Percentiles rank a stretch among this genome's conserved stretches.
These are phyloP conservation scores for Potentilla sterilis DNA, from an alignment of 306 rosid genomes.

Conservation along the genomic window DNA sequence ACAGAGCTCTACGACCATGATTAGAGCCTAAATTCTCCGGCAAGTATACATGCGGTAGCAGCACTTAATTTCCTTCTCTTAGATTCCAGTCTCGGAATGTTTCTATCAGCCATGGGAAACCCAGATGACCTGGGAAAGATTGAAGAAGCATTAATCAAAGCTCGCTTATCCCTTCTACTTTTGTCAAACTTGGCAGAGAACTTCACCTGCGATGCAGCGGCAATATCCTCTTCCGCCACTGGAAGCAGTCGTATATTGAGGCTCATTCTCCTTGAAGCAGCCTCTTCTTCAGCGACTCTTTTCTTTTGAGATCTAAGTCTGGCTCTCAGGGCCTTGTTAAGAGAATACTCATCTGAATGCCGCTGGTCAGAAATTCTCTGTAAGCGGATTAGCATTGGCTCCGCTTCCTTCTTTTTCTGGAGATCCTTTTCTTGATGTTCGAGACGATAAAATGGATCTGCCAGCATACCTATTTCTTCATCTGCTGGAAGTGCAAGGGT, in stretches of 20 bases:
- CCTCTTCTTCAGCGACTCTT: constrained; percentile 87
- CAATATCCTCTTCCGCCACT: constrained; percentile 53
- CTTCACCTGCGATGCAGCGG: constrained; percentile 52
- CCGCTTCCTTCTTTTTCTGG: constrained; percentile 86
- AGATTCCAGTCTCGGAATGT: constrained; percentile 50
- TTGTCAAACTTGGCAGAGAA: constrained; percentile 64
- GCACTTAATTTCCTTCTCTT: constrained; percentile 82
- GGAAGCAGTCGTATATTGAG: constrained; percentile 80
- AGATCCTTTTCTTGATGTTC: constrained; percentile 88
- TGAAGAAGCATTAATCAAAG: constrained; percentile 57
- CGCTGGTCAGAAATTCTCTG: constrained; percentile 73
- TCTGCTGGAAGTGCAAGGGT: constrained; percentile 79
- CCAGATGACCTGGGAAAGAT: constrained; percentile 56
- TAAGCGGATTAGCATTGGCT: constrained; percentile 75
- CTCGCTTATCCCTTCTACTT: constrained; percentile 67
- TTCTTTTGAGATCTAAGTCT: constrained; percentile 81
- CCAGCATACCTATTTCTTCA: constrained; percentile 83
- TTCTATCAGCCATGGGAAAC: constrained; percentile 51
- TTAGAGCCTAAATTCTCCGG: constrained; percentile 61
- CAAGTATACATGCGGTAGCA: constrained; percentile 53
- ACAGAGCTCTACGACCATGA: constrained; percentile 54
- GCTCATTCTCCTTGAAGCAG: constrained; percentile 61
- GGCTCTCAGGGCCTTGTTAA: constrained; percentile 67
- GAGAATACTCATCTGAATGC: constrained; percentile 75
- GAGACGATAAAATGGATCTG: constrained; percentile 93